A percentile compares a stretch with the other conserved stretches of the same genome.
Conservation (phyloP, 179 eudicot species). For the Patellifolia procumbens region DNA sequence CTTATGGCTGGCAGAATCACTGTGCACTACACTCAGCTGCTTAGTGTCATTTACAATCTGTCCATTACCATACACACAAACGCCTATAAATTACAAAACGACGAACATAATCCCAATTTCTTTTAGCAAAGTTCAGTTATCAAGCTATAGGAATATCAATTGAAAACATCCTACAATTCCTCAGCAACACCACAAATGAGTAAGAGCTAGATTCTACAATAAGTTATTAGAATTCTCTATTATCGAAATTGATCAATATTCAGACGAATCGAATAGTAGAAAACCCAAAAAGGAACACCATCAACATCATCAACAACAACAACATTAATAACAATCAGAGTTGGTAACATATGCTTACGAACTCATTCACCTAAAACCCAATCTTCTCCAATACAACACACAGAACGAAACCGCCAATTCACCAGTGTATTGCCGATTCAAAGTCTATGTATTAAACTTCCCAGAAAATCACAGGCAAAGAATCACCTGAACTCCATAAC, state of each 20-base stretch:
- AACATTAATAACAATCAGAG: not conserved
- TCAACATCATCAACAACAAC: not conserved
- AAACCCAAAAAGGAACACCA: not conserved
- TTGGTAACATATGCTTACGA: not conserved
- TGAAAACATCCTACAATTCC: not conserved
- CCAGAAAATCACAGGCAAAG: not conserved
- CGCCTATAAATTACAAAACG: not conserved
- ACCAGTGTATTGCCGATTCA: not conserved
- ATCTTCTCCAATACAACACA: not conserved
- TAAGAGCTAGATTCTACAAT: not conserved
- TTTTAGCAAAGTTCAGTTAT: not conserved
- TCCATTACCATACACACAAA: not conserved
- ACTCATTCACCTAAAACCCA: not conserved
- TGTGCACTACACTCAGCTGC: conserved; percentile 29
- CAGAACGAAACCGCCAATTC: conserved; percentile 13
- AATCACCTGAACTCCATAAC: conserved; percentile 19
- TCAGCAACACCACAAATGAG: not conserved
- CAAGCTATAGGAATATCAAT: not conserved
- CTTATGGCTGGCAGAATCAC: conserved; percentile 27
- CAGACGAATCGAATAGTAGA: not conserved
- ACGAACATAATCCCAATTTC: not conserved
- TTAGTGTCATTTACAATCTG: conserved; percentile 25
- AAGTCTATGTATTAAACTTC: not conserved
- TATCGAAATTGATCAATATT: not conserved
- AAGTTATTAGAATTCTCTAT: too few species aligned